Conservation (phyloP, 257 asterid genomes). For the Solanum paucissectum region DNA sequence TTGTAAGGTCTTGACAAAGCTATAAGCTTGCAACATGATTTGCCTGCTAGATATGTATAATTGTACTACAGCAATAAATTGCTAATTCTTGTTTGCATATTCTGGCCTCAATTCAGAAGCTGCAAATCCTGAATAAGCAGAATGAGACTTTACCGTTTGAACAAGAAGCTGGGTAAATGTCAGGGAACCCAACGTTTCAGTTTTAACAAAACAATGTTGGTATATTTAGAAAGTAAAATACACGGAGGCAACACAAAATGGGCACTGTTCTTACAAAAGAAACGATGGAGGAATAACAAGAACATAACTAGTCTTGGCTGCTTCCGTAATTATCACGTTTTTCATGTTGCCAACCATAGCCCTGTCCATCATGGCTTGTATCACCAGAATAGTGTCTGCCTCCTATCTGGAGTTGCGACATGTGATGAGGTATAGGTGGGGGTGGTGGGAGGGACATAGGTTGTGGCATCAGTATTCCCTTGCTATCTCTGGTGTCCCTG, state of each 20-base stretch:
- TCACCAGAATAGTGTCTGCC: slow-evolving; percentile 49
- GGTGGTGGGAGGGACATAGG: slow-evolving; percentile 49
- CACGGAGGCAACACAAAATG: background rate
- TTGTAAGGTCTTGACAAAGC: background rate
- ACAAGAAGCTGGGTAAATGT: background rate
- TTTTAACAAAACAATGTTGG: background rate
- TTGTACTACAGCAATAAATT: background rate
- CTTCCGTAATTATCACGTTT: slow-evolving; percentile 40
- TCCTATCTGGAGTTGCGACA: slow-evolving; percentile 24
- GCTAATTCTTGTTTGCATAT: background rate
- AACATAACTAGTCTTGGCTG: slow-evolving; percentile 31
- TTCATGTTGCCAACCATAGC: slow-evolving; percentile 60
- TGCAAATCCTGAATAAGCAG: too few relatives aligned
- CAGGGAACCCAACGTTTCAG: background rate
- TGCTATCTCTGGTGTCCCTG: slow-evolving; percentile 36
- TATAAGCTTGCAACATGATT: background rate
- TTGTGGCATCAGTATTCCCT: slow-evolving; percentile 45
- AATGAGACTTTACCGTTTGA: background rate
- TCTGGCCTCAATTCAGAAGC: too few relatives aligned
- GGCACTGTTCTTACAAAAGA: background rate
- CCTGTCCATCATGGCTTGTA: slow-evolving; percentile 48
- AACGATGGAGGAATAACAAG: background rate
- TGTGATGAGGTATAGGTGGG: slow-evolving; percentile 43
- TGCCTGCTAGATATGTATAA: background rate
- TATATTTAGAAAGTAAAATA: background rate